Percentiles rank a stretch among this genome's conserved stretches.
Conservation (phyloP, 345 rosid genomes). For the Firmiana major region DNA sequence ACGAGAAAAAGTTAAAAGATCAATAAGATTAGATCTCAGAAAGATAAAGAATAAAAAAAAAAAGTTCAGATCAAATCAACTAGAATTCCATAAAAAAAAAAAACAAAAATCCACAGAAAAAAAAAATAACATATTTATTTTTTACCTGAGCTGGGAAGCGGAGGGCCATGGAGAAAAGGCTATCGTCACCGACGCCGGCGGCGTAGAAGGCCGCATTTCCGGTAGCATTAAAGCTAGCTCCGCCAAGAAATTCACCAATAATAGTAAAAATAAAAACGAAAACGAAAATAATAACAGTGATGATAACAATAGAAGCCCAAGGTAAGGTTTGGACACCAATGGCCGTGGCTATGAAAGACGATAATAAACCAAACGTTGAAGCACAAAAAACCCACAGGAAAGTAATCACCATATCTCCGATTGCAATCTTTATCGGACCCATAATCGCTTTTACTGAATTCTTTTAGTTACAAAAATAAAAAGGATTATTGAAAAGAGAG, state of each 20-base stretch:
- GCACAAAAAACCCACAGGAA: conserved; percentile 73
- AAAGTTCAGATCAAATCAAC: neutral
- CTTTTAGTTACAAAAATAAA: no score
- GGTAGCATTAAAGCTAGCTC: conserved; percentile 92
- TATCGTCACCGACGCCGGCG: conserved; percentile 71
- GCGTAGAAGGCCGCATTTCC: conserved; percentile 82
- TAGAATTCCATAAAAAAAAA: neutral
- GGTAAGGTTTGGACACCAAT: conserved; percentile 42
- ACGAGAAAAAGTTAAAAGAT: neutral
- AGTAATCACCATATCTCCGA: conserved; percentile 60
- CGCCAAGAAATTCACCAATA: conserved; percentile 63
- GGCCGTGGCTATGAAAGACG: conserved; percentile 46
- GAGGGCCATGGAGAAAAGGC: conserved; percentile 78
- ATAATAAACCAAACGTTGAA: conserved; percentile 56
- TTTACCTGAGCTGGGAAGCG: conserved; percentile 88
- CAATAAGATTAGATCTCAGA: neutral
- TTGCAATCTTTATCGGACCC: conserved; percentile 63
- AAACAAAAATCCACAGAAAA: neutral
- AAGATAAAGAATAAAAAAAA: neutral
- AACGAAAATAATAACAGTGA: conserved; percentile 53
- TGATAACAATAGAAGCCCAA: conserved; percentile 50
- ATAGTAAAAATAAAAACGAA: conserved; percentile 56
- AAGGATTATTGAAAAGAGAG: no score
- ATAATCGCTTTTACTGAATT: conserved; percentile 17
- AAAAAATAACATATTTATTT: no score